phyloP scores from a whole-genome alignment of 192 early-diverging fungal species.

The Umbelopsis ramanniana region DNA sequence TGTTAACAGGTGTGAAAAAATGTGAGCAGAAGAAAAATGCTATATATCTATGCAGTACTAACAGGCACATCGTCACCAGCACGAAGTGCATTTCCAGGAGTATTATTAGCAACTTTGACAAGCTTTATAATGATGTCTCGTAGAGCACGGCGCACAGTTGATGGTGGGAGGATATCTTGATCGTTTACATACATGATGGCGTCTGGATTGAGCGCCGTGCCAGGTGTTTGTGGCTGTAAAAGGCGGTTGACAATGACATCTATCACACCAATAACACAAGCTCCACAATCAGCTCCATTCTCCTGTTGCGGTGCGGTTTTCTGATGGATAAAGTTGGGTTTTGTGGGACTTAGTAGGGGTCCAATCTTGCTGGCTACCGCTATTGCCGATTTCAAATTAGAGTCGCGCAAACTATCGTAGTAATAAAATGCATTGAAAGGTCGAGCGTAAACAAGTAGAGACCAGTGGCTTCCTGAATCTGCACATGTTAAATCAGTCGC shows the following conservation, averaged over 20 bases:
- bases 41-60: not conserved
- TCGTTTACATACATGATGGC: not conserved
- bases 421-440: conserved; percentile 28
- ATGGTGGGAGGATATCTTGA: not conserved
- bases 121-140: not conserved
- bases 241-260: conserved; percentile 25
- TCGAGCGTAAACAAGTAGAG: conserved; percentile 28
- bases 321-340: not conserved
- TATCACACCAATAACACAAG: conserved; percentile 17
- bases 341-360: not conserved
- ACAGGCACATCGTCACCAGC: conserved; percentile 9
- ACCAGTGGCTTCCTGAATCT: conserved; percentile 35
- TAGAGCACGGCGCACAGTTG: not conserved
- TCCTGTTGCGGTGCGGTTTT: conserved; percentile 22
- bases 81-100: not conserved
- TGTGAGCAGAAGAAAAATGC: not conserved
- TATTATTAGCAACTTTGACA: not conserved
- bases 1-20: not conserved
- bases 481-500: conserved; percentile 9
- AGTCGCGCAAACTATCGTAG: conserved; percentile 26
- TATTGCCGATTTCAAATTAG: conserved; percentile 16
- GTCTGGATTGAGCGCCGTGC: not conserved
- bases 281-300: conserved; percentile 33
- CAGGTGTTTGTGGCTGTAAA: not conserved
- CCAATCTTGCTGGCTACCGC: not conserved